phyloP scores from a whole-genome alignment of 179 eudicot species.

The Spergularia azorica region DNA sequence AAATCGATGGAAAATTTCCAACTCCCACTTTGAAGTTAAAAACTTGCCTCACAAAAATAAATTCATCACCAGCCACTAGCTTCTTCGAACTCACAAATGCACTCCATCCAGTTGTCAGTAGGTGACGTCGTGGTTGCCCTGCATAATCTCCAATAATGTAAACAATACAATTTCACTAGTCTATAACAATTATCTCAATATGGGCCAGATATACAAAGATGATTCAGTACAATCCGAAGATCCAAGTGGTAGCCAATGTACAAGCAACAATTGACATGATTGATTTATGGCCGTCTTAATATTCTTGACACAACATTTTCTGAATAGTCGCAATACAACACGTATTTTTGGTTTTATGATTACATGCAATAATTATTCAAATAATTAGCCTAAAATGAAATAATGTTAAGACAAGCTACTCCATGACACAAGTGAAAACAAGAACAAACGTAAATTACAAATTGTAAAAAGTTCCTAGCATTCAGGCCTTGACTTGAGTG shows the following conservation, averaged over 20 bases:
- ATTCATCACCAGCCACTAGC: slow-evolving; percentile 92
- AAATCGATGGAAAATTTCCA: neutral
- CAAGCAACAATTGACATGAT: neutral
- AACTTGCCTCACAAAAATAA: slow-evolving; percentile 79
- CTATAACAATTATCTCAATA: neutral
- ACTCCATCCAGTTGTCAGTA: slow-evolving; percentile 98
- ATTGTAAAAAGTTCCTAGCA: too few relatives aligned
- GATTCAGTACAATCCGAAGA: neutral
- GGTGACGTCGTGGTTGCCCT: slow-evolving; percentile 98
- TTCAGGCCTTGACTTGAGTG: too few relatives aligned
- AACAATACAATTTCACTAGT: slow-evolving; percentile 4
- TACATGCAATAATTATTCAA: too few relatives aligned
- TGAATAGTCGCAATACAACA: too few relatives aligned
- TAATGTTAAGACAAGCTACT: too few relatives aligned
- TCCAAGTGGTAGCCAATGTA: too few relatives aligned
- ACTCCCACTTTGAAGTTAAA: neutral
- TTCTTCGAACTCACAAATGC: slow-evolving; percentile 92
- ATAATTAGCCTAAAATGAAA: too few relatives aligned
- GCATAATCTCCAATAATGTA: slow-evolving; percentile 21
- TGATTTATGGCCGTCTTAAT: neutral
- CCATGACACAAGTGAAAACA: too few relatives aligned
- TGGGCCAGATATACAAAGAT: neutral
- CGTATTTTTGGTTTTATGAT: too few relatives aligned
- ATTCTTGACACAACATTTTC: too few relatives aligned
- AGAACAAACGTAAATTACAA: too few relatives aligned